These are phyloP conservation scores for Dryadomyces sulphureus DNA, from an alignment of 2,329 filamentous ascomycete genomes.

Conservation along the genomic window DNA sequence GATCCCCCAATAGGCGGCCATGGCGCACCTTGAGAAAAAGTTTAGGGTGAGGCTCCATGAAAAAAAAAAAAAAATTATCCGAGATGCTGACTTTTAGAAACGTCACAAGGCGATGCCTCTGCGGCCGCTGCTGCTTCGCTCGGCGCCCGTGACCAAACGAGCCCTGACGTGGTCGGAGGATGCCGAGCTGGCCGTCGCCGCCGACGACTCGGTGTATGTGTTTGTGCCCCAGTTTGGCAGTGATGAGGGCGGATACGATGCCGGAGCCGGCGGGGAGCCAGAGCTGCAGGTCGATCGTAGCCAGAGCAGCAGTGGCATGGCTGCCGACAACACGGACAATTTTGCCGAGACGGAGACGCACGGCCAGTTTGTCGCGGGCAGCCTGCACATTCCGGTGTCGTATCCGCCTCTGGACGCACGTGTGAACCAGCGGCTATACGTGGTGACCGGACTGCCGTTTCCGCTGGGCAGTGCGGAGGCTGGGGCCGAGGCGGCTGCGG, in stretches of 20 bases:
- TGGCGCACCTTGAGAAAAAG: background rate
- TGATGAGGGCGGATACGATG: background rate
- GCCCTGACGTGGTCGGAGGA: constrained; percentile 40
- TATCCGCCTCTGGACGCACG: constrained; percentile 22
- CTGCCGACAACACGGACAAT: constrained; percentile 11
- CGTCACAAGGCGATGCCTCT: constrained; percentile 20
- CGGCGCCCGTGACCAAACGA: constrained; percentile 18
- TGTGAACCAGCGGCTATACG: constrained; percentile 31
- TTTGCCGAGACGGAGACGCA: constrained; percentile 10
- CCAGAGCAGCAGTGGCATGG: constrained; percentile 13
- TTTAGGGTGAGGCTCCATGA: background rate
- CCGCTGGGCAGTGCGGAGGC: constrained; percentile 13
- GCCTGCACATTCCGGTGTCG: constrained; percentile 20
- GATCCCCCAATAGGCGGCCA: no score
- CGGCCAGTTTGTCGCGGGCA: constrained; percentile 19
- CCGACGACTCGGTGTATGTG: constrained; percentile 38
- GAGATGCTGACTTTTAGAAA: background rate
- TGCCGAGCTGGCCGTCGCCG: constrained; percentile 39
- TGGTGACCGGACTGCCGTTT: constrained; percentile 20
- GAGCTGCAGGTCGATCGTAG: constrained; percentile 12
- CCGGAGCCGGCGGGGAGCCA: constrained; percentile 3
- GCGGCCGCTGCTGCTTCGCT: constrained; percentile 18
- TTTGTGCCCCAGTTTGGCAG: constrained; percentile 30
- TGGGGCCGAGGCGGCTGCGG: background rate
- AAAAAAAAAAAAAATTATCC: background rate